Percentiles rank a stretch among this genome's conserved stretches.
Conservation (phyloP, 2,329 filamentous ascomycete genomes). For the Aureobasidium sp. region DNA sequence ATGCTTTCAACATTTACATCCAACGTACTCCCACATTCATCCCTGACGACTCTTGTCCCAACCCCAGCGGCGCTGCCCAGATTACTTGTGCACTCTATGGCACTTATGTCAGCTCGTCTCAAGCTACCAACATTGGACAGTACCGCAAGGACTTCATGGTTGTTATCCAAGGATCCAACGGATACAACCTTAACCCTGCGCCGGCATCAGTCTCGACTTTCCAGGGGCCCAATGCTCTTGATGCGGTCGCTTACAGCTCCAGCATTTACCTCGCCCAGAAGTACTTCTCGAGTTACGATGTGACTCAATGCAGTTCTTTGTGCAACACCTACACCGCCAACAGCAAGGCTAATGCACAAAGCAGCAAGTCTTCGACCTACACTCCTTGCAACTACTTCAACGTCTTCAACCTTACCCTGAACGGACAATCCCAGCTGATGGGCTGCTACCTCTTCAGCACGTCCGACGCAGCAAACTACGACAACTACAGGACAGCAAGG, state of each 20-base stretch:
- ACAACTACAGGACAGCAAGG: conserved; percentile 1
- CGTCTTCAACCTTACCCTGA: conserved; percentile 18
- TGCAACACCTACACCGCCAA: conserved; percentile 12
- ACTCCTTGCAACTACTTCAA: conserved; percentile 20
- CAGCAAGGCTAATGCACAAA: background rate
- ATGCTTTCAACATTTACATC: conserved; percentile 21
- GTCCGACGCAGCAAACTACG: conserved; percentile 9
- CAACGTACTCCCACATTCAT: conserved; percentile 18
- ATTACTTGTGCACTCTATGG: conserved; percentile 18
- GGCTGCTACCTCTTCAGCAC: conserved; percentile 18
- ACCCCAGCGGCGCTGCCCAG: conserved; percentile 8
- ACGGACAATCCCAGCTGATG: conserved; percentile 15
- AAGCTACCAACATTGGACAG: conserved; percentile 24
- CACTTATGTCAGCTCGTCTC: conserved; percentile 11
- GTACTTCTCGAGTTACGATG: conserved; percentile 14
- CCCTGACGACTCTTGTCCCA: conserved; percentile 18
- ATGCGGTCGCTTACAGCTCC: conserved; percentile 9
- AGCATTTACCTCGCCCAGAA: conserved; percentile 5
- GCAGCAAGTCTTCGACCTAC: conserved; percentile 11
- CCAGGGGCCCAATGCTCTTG: conserved; percentile 14
- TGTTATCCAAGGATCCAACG: conserved; percentile 22
- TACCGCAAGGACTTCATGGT: conserved; percentile 24
- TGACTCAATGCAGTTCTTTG: conserved; percentile 8
- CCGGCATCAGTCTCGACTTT: conserved; percentile 15
- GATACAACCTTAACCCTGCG: conserved; percentile 16